Conservation (phyloP, 2,329 filamentous ascomycete species). For the Stachybotrys chlorohalonatus region DNA sequence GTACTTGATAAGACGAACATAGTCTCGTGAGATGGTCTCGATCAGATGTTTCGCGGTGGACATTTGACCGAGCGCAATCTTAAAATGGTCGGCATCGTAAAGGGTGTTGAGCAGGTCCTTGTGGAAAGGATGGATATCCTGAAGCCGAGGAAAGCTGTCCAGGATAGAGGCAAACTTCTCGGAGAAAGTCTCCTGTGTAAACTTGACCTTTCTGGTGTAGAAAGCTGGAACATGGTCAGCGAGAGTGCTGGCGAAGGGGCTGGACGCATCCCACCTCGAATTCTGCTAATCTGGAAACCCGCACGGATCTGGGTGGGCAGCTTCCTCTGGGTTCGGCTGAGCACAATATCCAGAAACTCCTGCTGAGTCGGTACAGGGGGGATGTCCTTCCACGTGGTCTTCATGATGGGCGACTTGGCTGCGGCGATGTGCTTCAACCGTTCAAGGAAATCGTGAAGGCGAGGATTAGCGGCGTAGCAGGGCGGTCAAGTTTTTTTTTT, state of each 20-base stretch:
- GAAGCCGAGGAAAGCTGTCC: conserved; percentile 83
- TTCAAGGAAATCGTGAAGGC: conserved; percentile 1
- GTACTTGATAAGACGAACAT: conserved; percentile 87
- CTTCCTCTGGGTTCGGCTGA: conserved; percentile 85
- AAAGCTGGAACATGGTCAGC: conserved; percentile 47
- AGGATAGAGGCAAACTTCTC: conserved; percentile 90
- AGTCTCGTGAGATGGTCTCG: conserved; percentile 92
- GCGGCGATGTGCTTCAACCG: conserved; percentile 1
- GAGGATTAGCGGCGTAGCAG: conserved; percentile 1
- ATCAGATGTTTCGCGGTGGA: conserved; percentile 95
- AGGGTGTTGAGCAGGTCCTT: conserved; percentile 80
- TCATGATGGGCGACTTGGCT: conserved; percentile 36
- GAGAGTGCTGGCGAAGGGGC: background rate
- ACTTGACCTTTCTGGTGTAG: conserved; percentile 98
- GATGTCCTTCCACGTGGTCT: conserved; percentile 66
- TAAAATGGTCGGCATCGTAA: conserved; percentile 97
- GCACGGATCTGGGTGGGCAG: conserved; percentile 92
- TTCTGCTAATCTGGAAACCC: conserved; percentile 90
- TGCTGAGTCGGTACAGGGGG: conserved; percentile 82
- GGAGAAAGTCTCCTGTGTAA: conserved; percentile 90
- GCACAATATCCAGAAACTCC: conserved; percentile 96
- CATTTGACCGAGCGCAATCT: conserved; percentile 90
- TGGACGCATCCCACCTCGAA: conserved; percentile 44
- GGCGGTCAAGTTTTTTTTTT: conserved; percentile 10
- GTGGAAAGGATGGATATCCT: conserved; percentile 94